Percentiles rank a stretch among this genome's conserved stretches.
phyloP scores from a whole-genome alignment of 2,329 filamentous ascomycete genomes.

The Nothomitra cinnamomea region DNA sequence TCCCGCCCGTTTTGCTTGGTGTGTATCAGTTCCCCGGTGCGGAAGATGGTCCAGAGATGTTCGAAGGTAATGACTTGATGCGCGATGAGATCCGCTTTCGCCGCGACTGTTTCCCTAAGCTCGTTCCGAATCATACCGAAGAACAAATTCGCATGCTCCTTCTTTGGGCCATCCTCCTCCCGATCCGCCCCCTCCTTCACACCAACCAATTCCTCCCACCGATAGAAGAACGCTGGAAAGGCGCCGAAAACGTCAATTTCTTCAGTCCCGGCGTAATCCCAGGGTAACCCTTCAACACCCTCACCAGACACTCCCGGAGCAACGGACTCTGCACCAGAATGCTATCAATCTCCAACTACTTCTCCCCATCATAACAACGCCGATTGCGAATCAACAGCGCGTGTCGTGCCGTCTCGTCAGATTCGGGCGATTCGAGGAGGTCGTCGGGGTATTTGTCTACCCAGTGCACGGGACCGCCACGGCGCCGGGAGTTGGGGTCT shows the following conservation, averaged over 20 bases:
- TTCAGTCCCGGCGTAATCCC: conserved; percentile 41
- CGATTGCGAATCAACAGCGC: too few species aligned
- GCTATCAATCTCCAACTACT: conserved; percentile 42
- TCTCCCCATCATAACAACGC: conserved; percentile 20
- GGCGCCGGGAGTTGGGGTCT: too few species aligned
- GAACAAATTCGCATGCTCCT: conserved; percentile 30
- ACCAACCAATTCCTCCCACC: conserved; percentile 35
- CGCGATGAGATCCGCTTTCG: conserved; percentile 32
- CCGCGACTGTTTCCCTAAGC: conserved; percentile 31
- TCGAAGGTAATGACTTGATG: conserved; percentile 37
- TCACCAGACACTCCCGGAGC: conserved; percentile 37
- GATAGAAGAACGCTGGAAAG: conserved; percentile 48
- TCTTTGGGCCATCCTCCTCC: conserved; percentile 27
- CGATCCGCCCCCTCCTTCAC: conserved; percentile 21
- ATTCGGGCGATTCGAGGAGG: too few species aligned
- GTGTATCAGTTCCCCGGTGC: conserved; percentile 13
- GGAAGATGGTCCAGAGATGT: conserved; percentile 17
- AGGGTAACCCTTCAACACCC: conserved; percentile 39
- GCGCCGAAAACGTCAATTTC: conserved; percentile 41
- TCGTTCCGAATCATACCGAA: conserved; percentile 32
- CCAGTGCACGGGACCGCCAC: too few species aligned
- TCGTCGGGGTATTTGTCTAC: too few species aligned
- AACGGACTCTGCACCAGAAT: conserved; percentile 46
- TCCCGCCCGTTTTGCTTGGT: conserved; percentile 21
- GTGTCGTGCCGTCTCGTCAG: too few species aligned